Evolutionary conservation across 176 grass and related monocot genomes (phyloP), one percentile per base, ranked within the genome.

Genomic region (Juncus effusus): DNA sequence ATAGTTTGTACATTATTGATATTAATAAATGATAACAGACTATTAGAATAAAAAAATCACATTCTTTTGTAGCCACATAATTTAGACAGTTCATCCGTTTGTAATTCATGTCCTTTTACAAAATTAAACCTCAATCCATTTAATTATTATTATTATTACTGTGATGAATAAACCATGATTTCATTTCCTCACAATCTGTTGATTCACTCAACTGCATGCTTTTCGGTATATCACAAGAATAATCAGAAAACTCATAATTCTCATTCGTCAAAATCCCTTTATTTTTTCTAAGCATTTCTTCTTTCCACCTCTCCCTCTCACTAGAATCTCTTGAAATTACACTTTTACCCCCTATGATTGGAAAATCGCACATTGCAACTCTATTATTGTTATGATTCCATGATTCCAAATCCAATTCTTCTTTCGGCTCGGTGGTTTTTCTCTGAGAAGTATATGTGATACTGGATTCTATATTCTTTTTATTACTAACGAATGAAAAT

Each of bases 401-500:
- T 54, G 72, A 66, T 5, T 76, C 81, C 0, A 85, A 88, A 72
- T 83, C 80, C 36, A 61, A 69, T 71, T 86, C 85, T 63, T 79
- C 77, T 13, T 2, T 81, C 64, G 10, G 67, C 59, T 70, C 70
- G 15, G 28, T 13, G 11, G 37, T 70, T 75, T 63, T 64, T 55
- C 72, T 83, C 61, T 75, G 79, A 35, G 38, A 41, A 78, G 54
- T 40, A 61, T 74, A 61, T 16, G 47, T 59, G 39, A 38, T 63
- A 52, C 51, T 72, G 0, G 53, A 38, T 60, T 79, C 77, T 41
- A 45, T 38, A 16, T 67, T 65, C 3, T 89, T 85, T 13, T 67
- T 65, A 6, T 92, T 85, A 77, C 84, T 75, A 62, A 97, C 82
- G 75, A 92, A 97, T 82, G 88, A 84, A 61, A 89, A 78, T 79